Percentiles rank a stretch among this genome's conserved stretches.
Evolutionary conservation across 768 basidiomycete genomes (phyloP).

Genomic region (Serendipita vermifera): DNA sequence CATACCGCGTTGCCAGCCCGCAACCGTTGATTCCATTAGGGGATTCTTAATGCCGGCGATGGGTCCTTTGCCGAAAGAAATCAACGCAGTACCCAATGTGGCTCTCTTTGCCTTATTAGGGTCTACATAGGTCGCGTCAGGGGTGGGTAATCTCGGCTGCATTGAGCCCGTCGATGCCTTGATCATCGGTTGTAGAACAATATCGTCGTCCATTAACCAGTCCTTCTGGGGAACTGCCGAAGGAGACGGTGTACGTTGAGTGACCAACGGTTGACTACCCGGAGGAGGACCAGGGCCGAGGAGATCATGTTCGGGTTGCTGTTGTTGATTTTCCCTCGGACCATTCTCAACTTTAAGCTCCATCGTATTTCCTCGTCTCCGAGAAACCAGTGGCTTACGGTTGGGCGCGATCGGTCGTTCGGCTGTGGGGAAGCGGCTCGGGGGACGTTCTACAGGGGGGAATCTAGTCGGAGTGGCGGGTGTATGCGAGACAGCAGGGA

Average conservation of each 20-base stretch:
- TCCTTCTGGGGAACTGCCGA: slow-evolving; percentile 3
- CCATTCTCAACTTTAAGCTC: slow-evolving; percentile 7
- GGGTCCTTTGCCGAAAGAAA: neutral
- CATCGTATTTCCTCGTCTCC: neutral
- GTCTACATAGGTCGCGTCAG: neutral
- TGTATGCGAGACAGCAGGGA: neutral
- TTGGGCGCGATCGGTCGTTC: neutral
- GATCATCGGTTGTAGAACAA: neutral
- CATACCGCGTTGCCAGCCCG: neutral
- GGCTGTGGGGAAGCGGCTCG: slow-evolving; percentile 4
- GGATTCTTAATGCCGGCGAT: neutral
- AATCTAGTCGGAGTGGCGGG: neutral
- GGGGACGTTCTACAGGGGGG: neutral
- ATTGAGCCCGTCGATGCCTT: neutral
- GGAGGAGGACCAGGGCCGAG: neutral
- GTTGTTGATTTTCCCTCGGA: neutral
- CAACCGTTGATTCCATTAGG: neutral
- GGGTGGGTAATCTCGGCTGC: neutral
- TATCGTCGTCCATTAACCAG: slow-evolving; percentile 6
- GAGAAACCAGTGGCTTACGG: neutral
- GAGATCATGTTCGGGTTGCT: slow-evolving; percentile 5
- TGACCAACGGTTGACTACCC: neutral
- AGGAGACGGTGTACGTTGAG: slow-evolving; percentile 2
- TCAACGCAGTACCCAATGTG: neutral
- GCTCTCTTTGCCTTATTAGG: slow-evolving; percentile 1